A percentile compares a stretch with the other conserved stretches of the same genome.
Conservation (phyloP, 164 flowering plant genomes). For the Dillenia turbinata region DNA sequence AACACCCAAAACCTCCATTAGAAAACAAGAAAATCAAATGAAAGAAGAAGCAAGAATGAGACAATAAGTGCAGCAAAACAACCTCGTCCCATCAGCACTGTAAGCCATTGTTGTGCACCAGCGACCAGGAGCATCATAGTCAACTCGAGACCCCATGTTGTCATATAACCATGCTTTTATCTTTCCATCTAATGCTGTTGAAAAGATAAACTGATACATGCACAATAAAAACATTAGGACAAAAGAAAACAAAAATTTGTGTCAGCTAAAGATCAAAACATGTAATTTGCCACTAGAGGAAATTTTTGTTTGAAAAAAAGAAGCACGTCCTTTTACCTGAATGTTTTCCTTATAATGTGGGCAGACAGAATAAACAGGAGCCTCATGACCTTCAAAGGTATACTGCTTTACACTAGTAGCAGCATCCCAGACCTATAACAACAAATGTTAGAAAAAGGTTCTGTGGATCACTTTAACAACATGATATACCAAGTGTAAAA, state of each 20-base stretch:
- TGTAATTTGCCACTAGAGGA: neutral
- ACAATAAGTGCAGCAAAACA: conserved; percentile 3
- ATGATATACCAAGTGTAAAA: neutral
- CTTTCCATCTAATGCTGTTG: conserved; percentile 90
- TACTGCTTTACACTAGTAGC: conserved; percentile 55
- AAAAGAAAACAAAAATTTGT: neutral
- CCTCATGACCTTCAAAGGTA: conserved; percentile 91
- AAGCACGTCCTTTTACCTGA: conserved; percentile 37
- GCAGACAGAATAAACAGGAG: conserved; percentile 84
- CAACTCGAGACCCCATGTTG: conserved; percentile 80
- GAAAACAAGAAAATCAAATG: neutral
- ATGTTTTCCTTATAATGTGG: conserved; percentile 87
- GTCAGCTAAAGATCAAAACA: neutral
- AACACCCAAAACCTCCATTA: neutral
- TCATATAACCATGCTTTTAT: conserved; percentile 95
- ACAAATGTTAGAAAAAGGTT: conserved; percentile 2
- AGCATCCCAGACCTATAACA: conserved; percentile 80
- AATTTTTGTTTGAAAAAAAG: neutral
- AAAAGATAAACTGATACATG: conserved; percentile 68
- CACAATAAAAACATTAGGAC: conserved; percentile 10
- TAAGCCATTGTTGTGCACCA: conserved; percentile 95
- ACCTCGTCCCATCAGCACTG: conserved; percentile 93
- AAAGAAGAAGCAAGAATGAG: neutral
- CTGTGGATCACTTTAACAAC: neutral
- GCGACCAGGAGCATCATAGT: conserved; percentile 88